Conservation (phyloP, 345 rosid genomes). For the Barbarea vulgaris region DNA sequence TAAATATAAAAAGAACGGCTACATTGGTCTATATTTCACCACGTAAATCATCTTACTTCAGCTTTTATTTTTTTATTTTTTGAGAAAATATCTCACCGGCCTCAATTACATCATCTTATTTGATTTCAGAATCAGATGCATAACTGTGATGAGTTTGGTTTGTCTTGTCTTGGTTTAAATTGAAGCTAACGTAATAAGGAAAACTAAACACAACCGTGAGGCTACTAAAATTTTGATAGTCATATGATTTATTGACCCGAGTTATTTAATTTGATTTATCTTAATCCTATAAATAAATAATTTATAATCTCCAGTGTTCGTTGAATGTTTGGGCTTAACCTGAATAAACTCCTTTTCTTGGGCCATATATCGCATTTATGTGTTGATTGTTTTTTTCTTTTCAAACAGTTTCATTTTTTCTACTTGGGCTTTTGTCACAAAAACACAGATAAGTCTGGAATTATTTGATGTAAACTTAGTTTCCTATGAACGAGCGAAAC, state of each 20-base stretch:
- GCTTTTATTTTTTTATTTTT: not conserved
- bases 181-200: not conserved
- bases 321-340: too few relatives aligned
- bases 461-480: too few relatives aligned
- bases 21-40: not conserved
- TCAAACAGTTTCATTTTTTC: too few relatives aligned
- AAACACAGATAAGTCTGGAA: too few relatives aligned
- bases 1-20: not conserved
- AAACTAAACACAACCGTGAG: not conserved
- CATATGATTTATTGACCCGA: not conserved
- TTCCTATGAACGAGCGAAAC: too few relatives aligned
- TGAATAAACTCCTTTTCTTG: too few relatives aligned
- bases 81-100: not conserved
- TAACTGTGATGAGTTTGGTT: not conserved
- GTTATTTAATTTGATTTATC: too few relatives aligned
- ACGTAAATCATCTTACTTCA: not conserved
- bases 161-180: not conserved
- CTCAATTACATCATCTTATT: not conserved
- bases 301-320: too few relatives aligned
- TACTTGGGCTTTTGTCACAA: too few relatives aligned
- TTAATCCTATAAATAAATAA: too few relatives aligned
- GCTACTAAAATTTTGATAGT: not conserved
- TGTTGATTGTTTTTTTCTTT: too few relatives aligned
- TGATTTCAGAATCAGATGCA: slow-evolving; percentile 4
- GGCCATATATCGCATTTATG: too few relatives aligned